Evolutionary conservation across 2,329 filamentous ascomycete genomes (phyloP).

Genomic region (Madurella fahalii): DNA sequence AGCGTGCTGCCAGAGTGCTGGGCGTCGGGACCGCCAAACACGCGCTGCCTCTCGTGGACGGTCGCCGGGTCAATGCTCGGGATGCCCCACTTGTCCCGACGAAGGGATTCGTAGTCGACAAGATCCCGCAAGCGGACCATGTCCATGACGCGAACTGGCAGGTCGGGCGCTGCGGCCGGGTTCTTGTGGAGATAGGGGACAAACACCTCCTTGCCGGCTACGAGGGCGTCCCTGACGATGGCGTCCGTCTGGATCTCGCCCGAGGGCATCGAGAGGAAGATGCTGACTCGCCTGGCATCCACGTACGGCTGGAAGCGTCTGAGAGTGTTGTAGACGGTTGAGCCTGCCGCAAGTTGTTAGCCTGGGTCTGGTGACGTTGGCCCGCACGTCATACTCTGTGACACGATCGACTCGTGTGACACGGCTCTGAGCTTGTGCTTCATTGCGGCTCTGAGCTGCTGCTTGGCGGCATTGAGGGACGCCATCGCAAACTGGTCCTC

Average conservation of each 20-base stretch:
- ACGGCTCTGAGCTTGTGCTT: constrained; percentile 61
- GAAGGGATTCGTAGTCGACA: constrained; percentile 72
- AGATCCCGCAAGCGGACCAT: constrained; percentile 78
- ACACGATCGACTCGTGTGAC: constrained; percentile 55
- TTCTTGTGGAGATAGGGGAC: constrained; percentile 80
- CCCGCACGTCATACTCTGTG: constrained; percentile 60
- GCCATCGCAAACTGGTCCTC: constrained; percentile 40
- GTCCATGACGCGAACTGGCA: constrained; percentile 75
- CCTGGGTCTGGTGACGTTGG: constrained; percentile 1
- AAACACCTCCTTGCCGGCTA: constrained; percentile 76
- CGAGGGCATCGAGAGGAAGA: constrained; percentile 90
- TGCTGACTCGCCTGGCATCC: constrained; percentile 68
- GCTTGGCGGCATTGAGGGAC: constrained; percentile 65
- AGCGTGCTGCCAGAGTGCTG: constrained; percentile 42
- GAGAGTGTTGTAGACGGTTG: constrained; percentile 60
- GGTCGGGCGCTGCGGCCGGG: constrained; percentile 41
- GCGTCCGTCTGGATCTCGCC: constrained; percentile 80
- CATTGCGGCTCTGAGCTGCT: constrained; percentile 67
- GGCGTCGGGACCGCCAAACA: constrained; percentile 60
- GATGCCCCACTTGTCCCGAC: constrained; percentile 86
- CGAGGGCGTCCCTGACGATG: constrained; percentile 78
- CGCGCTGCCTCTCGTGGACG: constrained; percentile 63
- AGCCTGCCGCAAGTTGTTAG: constrained; percentile 52
- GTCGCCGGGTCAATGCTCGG: constrained; percentile 71
- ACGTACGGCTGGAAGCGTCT: constrained; percentile 68